Base-by-base conservation (phyloP, 2,329 filamentous ascomycete genomes). In the Xenoacremonium recifei region DNA sequence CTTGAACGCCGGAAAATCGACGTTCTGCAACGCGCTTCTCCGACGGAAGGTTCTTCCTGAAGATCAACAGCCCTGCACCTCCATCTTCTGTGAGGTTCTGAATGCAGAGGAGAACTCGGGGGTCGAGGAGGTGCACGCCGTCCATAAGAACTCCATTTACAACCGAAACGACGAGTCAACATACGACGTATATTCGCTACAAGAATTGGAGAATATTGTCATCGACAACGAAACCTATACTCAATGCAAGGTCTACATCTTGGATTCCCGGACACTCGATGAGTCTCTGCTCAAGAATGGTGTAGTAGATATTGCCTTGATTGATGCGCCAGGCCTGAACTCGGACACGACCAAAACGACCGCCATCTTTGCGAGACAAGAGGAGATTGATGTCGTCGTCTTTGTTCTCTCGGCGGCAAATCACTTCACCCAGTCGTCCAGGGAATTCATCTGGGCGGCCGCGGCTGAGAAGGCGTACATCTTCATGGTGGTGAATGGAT, bases 401-500 rank as follows among this genome's bases (percentile, higher is more conserved):
- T 99, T 99, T 57, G 93, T 99, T 23, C 93, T 99, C 5, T 96
- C 91, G 10, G 93, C 93, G 3, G 90, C 92, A 19, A 99, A 99
- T 53, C 93, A 99, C 67, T 97, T 99, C 62, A 99, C 93, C 0
- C 82, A 95, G 40, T 96, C 93, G 1, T 91, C 93, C n/a, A 95
- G 88, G 67, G 93, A 99, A 58, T 99, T 99, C 60, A 96, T 99
- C 48, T 87, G 88, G 75, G 92, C 92, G 37, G 93, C 93, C 2
- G 93, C 93, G 1, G 83, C 92, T 30, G 93, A 99, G 61, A 99
- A 99, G 68, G 92, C 93, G 0, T 99, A 99, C 62, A 91, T 99
- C 49, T 99, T 99, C 65, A 95, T 99, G 66, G 93, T 99, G 12
- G 93, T 99, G 53, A 99, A 99, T 62, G 91, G 92, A 15, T 99